Conservation (phyloP, 2,329 filamentous ascomycete genomes). For the Drechslera avenae region DNA sequence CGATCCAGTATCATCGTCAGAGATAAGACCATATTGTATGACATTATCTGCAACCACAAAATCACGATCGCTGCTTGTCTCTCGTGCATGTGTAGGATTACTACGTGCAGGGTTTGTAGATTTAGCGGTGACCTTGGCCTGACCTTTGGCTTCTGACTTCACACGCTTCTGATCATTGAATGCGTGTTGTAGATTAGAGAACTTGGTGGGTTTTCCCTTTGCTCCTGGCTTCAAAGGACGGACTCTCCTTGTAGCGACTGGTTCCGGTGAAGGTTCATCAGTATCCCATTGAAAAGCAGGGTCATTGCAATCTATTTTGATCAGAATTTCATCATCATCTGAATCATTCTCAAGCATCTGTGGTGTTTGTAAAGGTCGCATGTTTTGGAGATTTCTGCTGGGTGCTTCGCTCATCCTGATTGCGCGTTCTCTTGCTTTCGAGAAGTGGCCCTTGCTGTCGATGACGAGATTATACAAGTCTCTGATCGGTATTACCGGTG, state of each 20-base stretch:
- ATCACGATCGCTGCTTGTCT: slow-evolving; percentile 5
- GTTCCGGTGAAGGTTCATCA: slow-evolving; percentile 1
- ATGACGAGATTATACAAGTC: slow-evolving; percentile 25
- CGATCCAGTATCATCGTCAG: neutral
- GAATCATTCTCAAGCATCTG: neutral
- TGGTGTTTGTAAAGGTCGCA: neutral
- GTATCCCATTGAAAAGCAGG: slow-evolving; percentile 20
- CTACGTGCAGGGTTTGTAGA: neutral
- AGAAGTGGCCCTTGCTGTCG: slow-evolving; percentile 14
- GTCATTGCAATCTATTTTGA: slow-evolving; percentile 26
- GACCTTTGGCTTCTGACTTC: neutral
- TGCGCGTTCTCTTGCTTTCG: slow-evolving; percentile 6
- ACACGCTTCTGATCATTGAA: neutral
- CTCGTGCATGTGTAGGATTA: slow-evolving; percentile 3
- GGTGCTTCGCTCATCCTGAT: slow-evolving; percentile 5
- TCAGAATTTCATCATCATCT: slow-evolving; percentile 11
- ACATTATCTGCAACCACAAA: slow-evolving; percentile 11
- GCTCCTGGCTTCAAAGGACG: neutral
- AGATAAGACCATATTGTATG: neutral
- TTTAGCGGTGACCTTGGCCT: neutral
- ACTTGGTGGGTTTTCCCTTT: neutral
- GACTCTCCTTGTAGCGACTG: neutral
- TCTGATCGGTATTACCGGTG: slow-evolving; percentile 19
- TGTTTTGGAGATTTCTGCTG: neutral
- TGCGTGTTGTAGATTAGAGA: neutral